phyloP scores from a whole-genome alignment of 1,284 basidiomycete species.

The Macrocybe sp. region DNA sequence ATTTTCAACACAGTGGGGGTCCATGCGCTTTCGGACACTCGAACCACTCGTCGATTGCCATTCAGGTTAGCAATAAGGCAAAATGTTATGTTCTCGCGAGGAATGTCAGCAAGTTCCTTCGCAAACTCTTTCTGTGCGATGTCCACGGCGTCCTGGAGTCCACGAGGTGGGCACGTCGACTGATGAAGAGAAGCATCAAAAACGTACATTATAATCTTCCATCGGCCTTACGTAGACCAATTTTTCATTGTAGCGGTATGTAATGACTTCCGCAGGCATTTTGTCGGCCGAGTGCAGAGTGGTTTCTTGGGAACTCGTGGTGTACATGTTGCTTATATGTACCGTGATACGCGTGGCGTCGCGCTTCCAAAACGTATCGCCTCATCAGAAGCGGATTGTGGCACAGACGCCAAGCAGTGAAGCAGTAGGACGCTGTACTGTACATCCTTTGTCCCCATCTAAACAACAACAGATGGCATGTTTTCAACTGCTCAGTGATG shows the following conservation, averaged over 20 bases:
- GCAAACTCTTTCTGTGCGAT: conserved; percentile 44
- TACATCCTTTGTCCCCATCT: too few relatives aligned
- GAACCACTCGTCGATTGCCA: conserved; percentile 30
- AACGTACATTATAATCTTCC: conserved; percentile 39
- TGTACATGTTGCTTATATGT: not conserved
- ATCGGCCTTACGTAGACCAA: conserved; percentile 52
- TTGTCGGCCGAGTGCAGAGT: not conserved
- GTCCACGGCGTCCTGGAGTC: conserved; percentile 46
- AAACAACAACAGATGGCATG: too few relatives aligned
- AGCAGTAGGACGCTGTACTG: too few relatives aligned
- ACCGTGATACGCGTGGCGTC: conserved; percentile 1
- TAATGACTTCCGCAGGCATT: conserved; percentile 39
- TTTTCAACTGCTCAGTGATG: too few relatives aligned
- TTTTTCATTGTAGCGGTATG: conserved; percentile 39
- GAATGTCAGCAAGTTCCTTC: conserved; percentile 34
- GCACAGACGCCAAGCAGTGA: not conserved
- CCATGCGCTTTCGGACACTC: conserved; percentile 59
- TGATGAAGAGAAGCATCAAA: not conserved
- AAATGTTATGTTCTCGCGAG: conserved; percentile 42
- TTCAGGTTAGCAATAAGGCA: conserved; percentile 31
- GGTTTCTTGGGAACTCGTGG: conserved; percentile 1
- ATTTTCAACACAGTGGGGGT: conserved; percentile 36
- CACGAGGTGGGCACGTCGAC: not conserved
- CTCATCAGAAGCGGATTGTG: conserved; percentile 8
- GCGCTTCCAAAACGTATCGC: too few relatives aligned